phyloP scores from a whole-genome alignment of 2,329 filamentous ascomycete genomes.

The Sclerotinia subarctica region DNA sequence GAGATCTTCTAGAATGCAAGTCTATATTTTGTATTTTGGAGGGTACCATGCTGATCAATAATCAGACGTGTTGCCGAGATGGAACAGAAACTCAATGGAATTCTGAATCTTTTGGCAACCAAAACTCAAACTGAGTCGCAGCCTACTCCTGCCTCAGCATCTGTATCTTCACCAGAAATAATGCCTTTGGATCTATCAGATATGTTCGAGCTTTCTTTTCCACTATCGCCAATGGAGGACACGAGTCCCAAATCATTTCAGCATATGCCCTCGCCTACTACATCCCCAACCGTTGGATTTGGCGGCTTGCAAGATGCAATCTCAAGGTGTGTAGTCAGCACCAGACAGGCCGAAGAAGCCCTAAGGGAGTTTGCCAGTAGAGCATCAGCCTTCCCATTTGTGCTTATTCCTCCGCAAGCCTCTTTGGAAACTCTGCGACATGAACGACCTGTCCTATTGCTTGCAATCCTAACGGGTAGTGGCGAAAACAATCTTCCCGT shows the following conservation, averaged over 20 bases:
- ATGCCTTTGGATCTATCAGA: constrained; percentile 10
- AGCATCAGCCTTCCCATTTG: constrained; percentile 29
- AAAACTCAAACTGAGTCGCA: constrained; percentile 24
- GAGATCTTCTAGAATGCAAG: constrained; percentile 46
- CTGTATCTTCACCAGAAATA: constrained; percentile 4
- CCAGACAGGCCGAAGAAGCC: constrained; percentile 26
- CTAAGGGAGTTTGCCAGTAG: constrained; percentile 23
- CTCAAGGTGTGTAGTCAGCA: constrained; percentile 22
- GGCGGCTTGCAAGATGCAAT: constrained; percentile 37
- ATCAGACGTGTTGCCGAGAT: constrained; percentile 38
- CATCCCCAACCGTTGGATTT: constrained; percentile 50
- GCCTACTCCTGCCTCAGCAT: not conserved
- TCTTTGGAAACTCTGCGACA: constrained; percentile 45
- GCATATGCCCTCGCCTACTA: constrained; percentile 47
- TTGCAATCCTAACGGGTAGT: constrained; percentile 53
- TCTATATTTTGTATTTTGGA: not conserved
- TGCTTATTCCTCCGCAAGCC: constrained; percentile 40
- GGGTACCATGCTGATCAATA: constrained; percentile 1
- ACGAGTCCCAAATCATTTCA: constrained; percentile 4
- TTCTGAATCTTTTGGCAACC: constrained; percentile 26
- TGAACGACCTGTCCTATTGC: constrained; percentile 51
- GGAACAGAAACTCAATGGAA: constrained; percentile 36
- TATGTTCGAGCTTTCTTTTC: constrained; percentile 6
- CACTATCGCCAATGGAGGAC: not conserved
- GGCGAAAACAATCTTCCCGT: constrained; percentile 49